Conservation (phyloP, 2,329 filamentous ascomycete species). For the Neofusicoccum kwambonambiense region DNA sequence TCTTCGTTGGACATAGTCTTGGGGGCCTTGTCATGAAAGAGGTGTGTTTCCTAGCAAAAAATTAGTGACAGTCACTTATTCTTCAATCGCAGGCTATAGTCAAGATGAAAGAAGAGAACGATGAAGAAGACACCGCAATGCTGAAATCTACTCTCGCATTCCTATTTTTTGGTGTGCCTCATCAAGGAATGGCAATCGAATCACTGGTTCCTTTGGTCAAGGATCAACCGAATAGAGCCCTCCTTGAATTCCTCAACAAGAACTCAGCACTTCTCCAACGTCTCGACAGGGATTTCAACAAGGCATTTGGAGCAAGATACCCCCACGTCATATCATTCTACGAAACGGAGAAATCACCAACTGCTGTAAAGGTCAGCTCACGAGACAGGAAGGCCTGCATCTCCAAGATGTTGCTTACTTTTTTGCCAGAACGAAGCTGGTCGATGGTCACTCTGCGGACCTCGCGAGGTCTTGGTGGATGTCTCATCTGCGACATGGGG, state of each 20-base stretch:
- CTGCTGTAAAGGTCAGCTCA: neutral
- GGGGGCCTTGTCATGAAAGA: slow-evolving; percentile 9
- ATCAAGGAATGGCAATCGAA: neutral
- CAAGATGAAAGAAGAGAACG: neutral
- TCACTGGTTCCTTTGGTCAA: neutral
- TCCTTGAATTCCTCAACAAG: neutral
- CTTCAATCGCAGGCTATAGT: neutral
- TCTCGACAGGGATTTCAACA: neutral
- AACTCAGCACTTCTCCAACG: neutral
- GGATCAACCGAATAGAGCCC: neutral
- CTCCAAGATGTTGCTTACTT: neutral
- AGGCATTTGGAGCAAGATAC: neutral
- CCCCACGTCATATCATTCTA: neutral
- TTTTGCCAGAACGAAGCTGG: neutral
- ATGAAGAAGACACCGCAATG: neutral
- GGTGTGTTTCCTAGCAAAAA: neutral
- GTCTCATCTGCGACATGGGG: neutral
- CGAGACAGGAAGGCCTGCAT: neutral
- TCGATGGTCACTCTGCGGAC: neutral
- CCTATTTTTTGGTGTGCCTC: neutral
- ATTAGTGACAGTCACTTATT: no score
- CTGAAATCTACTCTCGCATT: neutral
- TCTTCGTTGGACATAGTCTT: neutral
- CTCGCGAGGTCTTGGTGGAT: neutral
- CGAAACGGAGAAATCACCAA: neutral